A percentile compares a stretch with the other conserved stretches of the same genome.
Conservation (phyloP, 2,329 filamentous ascomycete species). For the Magnaporthales sp. region DNA sequence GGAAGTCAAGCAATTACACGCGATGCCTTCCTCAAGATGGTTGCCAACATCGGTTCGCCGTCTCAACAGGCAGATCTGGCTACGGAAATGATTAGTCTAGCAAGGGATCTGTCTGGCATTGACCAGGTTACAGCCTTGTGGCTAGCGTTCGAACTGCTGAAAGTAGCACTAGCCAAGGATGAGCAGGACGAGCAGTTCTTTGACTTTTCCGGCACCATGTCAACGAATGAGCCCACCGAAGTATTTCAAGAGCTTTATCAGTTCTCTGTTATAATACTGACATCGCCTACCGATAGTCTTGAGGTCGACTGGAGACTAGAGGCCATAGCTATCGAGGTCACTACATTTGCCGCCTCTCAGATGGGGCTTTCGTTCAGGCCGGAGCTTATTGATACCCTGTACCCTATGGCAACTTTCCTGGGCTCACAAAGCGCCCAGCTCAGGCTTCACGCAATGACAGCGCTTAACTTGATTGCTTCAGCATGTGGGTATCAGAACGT, state of each 20-base stretch:
- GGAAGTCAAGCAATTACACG: constrained; percentile 59
- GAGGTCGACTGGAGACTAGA: constrained; percentile 61
- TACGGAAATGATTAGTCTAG: constrained; percentile 54
- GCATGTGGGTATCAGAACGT: constrained; percentile 69
- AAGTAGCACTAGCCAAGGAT: constrained; percentile 41
- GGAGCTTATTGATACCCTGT: constrained; percentile 85
- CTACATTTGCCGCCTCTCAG: constrained; percentile 65
- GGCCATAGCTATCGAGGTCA: constrained; percentile 72
- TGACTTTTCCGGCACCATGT: constrained; percentile 33
- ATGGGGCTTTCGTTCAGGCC: constrained; percentile 62
- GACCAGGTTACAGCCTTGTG: constrained; percentile 66
- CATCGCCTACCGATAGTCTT: constrained; percentile 38
- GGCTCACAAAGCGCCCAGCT: constrained; percentile 61
- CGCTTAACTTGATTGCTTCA: constrained; percentile 69
- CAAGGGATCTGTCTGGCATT: constrained; percentile 48
- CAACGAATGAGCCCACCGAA: constrained; percentile 27
- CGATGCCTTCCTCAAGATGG: constrained; percentile 47
- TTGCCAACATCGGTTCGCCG: constrained; percentile 45
- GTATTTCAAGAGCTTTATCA: constrained; percentile 59
- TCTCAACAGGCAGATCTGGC: constrained; percentile 53
- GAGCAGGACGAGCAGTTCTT: constrained; percentile 59
- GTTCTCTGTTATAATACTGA: constrained; percentile 55
- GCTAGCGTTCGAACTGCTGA: constrained; percentile 67
- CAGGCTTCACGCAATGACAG: constrained; percentile 72
- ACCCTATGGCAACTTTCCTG: constrained; percentile 82